Percentiles rank a stretch among this genome's conserved stretches.
These are phyloP conservation scores for Naganishia friedmannii DNA, from an alignment of 768 basidiomycete species.

Conservation along the genomic window DNA sequence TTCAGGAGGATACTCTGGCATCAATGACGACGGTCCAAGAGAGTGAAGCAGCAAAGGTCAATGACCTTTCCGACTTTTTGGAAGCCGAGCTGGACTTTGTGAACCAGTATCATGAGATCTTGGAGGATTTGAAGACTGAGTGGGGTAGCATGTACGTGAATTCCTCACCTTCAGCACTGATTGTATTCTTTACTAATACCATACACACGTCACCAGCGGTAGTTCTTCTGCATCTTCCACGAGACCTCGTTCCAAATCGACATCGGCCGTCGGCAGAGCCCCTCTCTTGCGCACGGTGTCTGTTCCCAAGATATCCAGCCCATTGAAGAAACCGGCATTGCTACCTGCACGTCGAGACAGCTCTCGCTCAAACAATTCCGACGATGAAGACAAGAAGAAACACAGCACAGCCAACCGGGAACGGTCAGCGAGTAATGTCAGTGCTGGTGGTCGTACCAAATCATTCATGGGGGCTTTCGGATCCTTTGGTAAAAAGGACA, in stretches of 20 bases:
- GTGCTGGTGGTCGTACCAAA: conserved; percentile 35
- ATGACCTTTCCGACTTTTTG: conserved; percentile 68
- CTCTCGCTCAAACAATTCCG: conserved; percentile 34
- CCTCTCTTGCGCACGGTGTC: conserved; percentile 18
- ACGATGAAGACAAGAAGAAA: conserved; percentile 36
- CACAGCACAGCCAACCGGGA: conserved; percentile 38
- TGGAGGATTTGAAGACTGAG: conserved; percentile 65
- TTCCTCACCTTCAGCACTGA: not conserved
- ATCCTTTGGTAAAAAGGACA: conserved; percentile 45
- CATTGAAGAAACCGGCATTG: not conserved
- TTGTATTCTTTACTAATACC: not conserved
- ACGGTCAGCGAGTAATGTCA: conserved; percentile 48
- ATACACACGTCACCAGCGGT: not conserved
- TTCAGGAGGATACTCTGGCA: conserved; percentile 74
- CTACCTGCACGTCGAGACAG: conserved; percentile 23
- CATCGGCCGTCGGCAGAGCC: conserved; percentile 26
- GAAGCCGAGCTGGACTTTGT: conserved; percentile 73
- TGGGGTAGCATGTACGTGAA: conserved; percentile 58
- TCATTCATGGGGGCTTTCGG: conserved; percentile 44
- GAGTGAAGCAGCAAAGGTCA: conserved; percentile 68
- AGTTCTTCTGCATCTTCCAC: conserved; percentile 1
- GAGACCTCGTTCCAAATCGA: conserved; percentile 46
- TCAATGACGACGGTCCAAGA: conserved; percentile 78
- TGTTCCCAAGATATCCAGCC: conserved; percentile 18
- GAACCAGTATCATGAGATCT: conserved; percentile 67